Evolutionary conservation across 2,329 filamentous ascomycete species (phyloP).

Genomic region (Septoria linicola): DNA sequence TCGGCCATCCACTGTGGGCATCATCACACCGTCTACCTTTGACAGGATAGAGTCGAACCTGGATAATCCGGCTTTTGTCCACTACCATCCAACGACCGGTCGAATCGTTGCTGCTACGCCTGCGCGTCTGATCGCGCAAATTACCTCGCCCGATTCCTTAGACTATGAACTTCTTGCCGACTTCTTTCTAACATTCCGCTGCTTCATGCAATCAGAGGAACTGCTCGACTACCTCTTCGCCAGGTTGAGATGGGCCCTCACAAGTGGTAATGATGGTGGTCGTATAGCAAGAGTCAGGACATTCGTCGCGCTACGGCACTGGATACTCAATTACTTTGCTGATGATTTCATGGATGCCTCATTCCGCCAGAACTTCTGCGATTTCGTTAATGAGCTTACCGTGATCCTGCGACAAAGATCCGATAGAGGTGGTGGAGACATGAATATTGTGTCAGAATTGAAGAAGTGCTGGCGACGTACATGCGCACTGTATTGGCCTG

Average conservation of each 20-base stretch:
- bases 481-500: conserved; percentile 87
- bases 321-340: conserved; percentile 96
- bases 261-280: conserved; percentile 71
- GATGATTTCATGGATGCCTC: conserved; percentile 83
- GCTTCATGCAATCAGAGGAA: conserved; percentile 75
- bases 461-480: conserved; percentile 97
- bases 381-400: conserved; percentile 68
- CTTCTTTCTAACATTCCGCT: conserved; percentile 93
- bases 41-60: conserved; percentile 78
- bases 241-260: conserved; percentile 81
- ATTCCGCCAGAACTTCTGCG: conserved; percentile 75
- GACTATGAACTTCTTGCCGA: conserved; percentile 97
- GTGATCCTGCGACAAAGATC: conserved; percentile 52
- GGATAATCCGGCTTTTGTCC: conserved; percentile 77
- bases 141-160: conserved; percentile 91
- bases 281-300: conserved; percentile 93
- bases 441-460: conserved; percentile 88
- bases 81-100: conserved; percentile 68
- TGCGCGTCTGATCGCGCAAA: conserved; percentile 87
- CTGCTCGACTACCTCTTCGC: conserved; percentile 82
- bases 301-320: conserved; percentile 92
- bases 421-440: conserved; percentile 58
- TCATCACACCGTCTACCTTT: conserved; percentile 66
- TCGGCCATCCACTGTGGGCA: conserved; percentile 16
- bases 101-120: conserved; percentile 87